Evolutionary conservation across 768 basidiomycete genomes (phyloP).

Genomic region (Naganishia vishniacii): DNA sequence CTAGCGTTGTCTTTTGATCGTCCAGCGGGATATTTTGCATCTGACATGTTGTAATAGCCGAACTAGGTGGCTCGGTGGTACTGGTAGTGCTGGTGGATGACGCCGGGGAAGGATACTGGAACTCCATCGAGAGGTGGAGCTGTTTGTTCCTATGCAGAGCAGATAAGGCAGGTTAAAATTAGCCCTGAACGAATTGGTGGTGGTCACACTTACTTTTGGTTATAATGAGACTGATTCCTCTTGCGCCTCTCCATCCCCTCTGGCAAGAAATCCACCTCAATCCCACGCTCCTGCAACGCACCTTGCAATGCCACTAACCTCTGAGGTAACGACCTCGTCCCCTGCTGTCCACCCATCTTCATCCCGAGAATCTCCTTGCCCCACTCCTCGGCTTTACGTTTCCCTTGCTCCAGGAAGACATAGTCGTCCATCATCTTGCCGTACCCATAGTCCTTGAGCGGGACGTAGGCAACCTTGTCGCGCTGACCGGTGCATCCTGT

Average conservation of each 20-base stretch:
- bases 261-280: constrained; percentile 71
- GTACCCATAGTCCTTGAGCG: constrained; percentile 78
- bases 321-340: constrained; percentile 28
- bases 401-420: constrained; percentile 73
- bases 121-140: constrained; percentile 66
- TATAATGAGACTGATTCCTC: constrained; percentile 75
- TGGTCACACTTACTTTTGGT: constrained; percentile 65
- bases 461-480: constrained; percentile 43
- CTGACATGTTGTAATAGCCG: constrained; percentile 44
- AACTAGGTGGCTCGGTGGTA: too few relatives aligned
- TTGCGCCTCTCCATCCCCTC: constrained; percentile 74
- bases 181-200: background rate
- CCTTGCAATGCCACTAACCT: constrained; percentile 66
- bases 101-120: constrained; percentile 56
- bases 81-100: too few relatives aligned
- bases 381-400: constrained; percentile 68
- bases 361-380: constrained; percentile 47
- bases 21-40: constrained; percentile 40
- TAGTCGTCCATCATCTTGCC: constrained; percentile 88
- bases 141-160: constrained; percentile 57
- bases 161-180: background rate
- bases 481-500: constrained; percentile 37
- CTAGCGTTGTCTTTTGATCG: constrained; percentile 25
- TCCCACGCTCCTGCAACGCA: constrained; percentile 63
- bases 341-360: constrained; percentile 36